Percentiles rank a stretch among this genome's conserved stretches.
phyloP scores from a whole-genome alignment of 208 protist genomes.

The Lotmaria passim region DNA sequence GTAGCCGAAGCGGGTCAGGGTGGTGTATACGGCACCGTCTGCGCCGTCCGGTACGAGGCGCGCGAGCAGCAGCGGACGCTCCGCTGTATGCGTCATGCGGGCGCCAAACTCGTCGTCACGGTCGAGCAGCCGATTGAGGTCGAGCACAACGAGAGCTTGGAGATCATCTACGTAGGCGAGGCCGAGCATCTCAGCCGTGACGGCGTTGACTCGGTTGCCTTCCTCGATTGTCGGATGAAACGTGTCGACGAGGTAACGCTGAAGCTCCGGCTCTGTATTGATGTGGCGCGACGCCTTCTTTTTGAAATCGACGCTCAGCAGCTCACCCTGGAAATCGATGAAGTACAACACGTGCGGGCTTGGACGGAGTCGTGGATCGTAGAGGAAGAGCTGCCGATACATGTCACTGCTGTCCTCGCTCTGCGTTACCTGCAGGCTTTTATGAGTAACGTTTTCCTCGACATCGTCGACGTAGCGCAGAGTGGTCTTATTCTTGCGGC shows the following conservation, averaged over 20 bases:
- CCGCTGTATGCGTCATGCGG: conserved; percentile 60
- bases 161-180: conserved; percentile 34
- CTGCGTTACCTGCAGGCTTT: neutral
- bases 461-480: conserved; percentile 19
- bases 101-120: conserved; percentile 46
- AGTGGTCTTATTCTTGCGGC: neutral
- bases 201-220: conserved; percentile 2
- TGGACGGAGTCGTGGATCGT: conserved; percentile 29
- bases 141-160: conserved; percentile 42
- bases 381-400: conserved; percentile 21
- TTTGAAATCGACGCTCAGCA: conserved; percentile 48
- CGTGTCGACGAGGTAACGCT: conserved; percentile 32
- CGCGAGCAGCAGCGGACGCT: conserved; percentile 51
- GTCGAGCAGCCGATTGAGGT: conserved; percentile 57
- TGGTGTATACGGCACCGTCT: conserved; percentile 26
- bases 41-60: conserved; percentile 28
- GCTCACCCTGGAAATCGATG: conserved; percentile 45
- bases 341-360: conserved; percentile 50
- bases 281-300: conserved; percentile 18
- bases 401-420: conserved; percentile 1
- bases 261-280: conserved; percentile 21
- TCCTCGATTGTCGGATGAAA: conserved; percentile 31
- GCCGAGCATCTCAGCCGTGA: conserved; percentile 28
- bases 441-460: conserved; percentile 3
- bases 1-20: conserved; percentile 24